Evolutionary conservation across 1,139 yeast species (phyloP).

Genomic region (Saccharomycopsis hybrid): DNA sequence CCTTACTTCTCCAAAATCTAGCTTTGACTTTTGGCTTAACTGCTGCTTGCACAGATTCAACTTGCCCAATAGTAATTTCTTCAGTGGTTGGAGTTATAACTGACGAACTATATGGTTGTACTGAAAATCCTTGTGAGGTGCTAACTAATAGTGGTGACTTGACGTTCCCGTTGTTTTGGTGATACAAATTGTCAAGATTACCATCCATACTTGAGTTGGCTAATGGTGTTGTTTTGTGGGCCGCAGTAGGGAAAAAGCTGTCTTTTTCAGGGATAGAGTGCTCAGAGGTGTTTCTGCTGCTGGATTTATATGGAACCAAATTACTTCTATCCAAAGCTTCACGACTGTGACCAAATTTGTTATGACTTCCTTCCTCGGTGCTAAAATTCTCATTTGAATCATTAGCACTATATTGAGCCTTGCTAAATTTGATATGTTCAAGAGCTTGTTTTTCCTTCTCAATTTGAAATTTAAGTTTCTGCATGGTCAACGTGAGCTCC

Average conservation of each 20-base stretch:
- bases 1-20: conserved; percentile 41
- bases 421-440: conserved; percentile 23
- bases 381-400: conserved; percentile 1
- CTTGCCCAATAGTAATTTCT: conserved; percentile 21
- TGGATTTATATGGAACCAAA: not conserved
- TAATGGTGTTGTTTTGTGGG: not conserved
- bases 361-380: not conserved
- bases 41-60: conserved; percentile 10
- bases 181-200: not conserved
- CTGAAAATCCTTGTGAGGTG: conserved; percentile 11
- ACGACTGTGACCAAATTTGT: too few relatives aligned
- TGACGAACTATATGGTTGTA: conserved; percentile 16
- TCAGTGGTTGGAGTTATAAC: conserved; percentile 20
- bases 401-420: not conserved
- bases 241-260: not conserved
- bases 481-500: conserved; percentile 15
- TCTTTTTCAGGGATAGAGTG: not conserved
- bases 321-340: too few relatives aligned
- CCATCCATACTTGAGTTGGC: not conserved
- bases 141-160: conserved; percentile 3
- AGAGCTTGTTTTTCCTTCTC: conserved; percentile 26
- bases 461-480: conserved; percentile 17
- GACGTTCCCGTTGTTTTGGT: not conserved
- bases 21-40: conserved; percentile 29
- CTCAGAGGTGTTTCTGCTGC: conserved; percentile 1